Conservation (phyloP, 169 alveolate species). For the Perkinsus marinus region DNA sequence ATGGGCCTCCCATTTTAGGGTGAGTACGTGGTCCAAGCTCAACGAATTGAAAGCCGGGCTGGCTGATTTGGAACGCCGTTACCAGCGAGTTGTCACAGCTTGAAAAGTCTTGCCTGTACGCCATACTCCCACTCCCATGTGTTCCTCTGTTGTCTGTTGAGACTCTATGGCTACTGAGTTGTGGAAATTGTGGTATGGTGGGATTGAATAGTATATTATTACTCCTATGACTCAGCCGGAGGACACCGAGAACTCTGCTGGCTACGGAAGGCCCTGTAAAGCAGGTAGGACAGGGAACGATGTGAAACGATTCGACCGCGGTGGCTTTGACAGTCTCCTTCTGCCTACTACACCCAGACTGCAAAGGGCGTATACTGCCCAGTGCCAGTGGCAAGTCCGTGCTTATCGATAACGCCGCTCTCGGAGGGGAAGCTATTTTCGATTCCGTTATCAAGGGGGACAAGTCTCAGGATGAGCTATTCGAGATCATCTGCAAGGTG, state of each 20-base stretch:
- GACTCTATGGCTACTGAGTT: background rate
- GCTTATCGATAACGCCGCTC: background rate
- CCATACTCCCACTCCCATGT: too few relatives aligned
- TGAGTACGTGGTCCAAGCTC: too few relatives aligned
- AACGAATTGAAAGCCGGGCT: too few relatives aligned
- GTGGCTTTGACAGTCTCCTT: background rate
- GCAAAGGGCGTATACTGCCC: background rate
- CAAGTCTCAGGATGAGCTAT: background rate
- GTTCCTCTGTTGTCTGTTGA: background rate
- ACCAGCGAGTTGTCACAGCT: too few relatives aligned
- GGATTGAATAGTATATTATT: background rate
- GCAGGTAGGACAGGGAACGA: background rate
- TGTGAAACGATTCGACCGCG: background rate
- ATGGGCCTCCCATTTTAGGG: too few relatives aligned
- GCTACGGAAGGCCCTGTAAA: background rate
- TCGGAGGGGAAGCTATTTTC: background rate
- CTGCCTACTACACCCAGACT: background rate
- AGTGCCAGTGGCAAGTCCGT: background rate
- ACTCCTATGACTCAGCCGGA: background rate
- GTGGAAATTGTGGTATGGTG: background rate
- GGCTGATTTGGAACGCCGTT: too few relatives aligned
- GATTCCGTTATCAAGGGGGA: background rate
- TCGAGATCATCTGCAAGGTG: background rate
- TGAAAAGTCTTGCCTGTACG: too few relatives aligned
- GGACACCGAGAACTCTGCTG: background rate